Evolutionary conservation across 1,284 basidiomycete species (phyloP).

Genomic region (Ustilago hordei): DNA sequence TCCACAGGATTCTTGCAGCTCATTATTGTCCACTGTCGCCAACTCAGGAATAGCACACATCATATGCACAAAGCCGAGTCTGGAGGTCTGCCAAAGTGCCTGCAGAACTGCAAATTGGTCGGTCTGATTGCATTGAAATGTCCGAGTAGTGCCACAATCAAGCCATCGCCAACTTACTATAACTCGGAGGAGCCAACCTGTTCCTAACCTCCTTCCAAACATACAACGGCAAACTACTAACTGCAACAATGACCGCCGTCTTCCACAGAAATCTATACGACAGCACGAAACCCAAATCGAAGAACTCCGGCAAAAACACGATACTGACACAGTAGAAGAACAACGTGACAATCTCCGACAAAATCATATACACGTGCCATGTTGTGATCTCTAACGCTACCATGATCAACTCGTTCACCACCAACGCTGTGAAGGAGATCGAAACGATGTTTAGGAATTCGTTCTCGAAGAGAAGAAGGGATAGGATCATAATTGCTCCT

Average conservation of each 20-base stretch:
- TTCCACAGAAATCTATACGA: constrained; percentile 93
- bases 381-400: constrained; percentile 97
- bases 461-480: constrained; percentile 92
- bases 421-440: constrained; percentile 95
- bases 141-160: constrained; percentile 10
- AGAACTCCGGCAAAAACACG: constrained; percentile 93
- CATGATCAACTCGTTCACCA: constrained; percentile 99
- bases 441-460: constrained; percentile 98
- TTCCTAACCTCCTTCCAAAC: constrained; percentile 88
- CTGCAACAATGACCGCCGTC: constrained; percentile 84
- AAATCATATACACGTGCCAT: constrained; percentile 97
- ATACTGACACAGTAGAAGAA: constrained; percentile 92
- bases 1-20: background rate
- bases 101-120: background rate
- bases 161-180: constrained; percentile 78
- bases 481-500: constrained; percentile 98
- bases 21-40: constrained; percentile 12
- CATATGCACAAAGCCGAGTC: background rate
- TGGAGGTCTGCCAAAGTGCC: background rate
- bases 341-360: constrained; percentile 89
- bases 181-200: constrained; percentile 90
- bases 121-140: background rate
- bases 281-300: constrained; percentile 92
- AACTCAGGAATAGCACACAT: background rate
- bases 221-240: constrained; percentile 89